Evolutionary conservation across 1,139 yeast genomes (phyloP), one percentile per base, ranked within the genome.

Genomic region (Geotrichum restrictum): DNA sequence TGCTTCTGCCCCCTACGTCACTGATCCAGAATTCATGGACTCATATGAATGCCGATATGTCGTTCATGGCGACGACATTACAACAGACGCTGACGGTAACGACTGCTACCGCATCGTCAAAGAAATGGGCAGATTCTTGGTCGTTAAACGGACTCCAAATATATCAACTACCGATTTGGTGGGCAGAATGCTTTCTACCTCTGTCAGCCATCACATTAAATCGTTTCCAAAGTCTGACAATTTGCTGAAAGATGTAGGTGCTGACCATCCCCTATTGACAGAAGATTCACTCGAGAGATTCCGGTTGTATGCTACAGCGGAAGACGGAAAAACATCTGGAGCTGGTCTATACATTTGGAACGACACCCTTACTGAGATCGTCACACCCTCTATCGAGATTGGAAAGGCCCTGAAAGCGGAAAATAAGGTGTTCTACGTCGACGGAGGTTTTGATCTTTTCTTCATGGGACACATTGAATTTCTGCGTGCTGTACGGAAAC

Each of bases 1-100:
- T 18, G 77, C 83, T 1, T 75, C 78, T 57, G 97, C 98, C 0
- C 98, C 98, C 1, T 93, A 93, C 64, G 98, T 91, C n/a, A 93
- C 98, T 0, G 88, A 85, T 60, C 94, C 96, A 0, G 73, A 71
- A 45, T 83, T 87, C 57, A 80, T 91, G 89, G 88, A 85, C 62
- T 61, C 74, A 37, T 80, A 80, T 64, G 82, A 80, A 7, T 93
- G 98, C 71, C 72, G 80, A 62, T 93, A 83, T 65, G 98, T 93
- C 18, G 96, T 93, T 11, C 98, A 93, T 67, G 98, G 98, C 4
- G 98, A 93, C 69, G 98, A 93, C 65, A 89, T 93, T 61, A 93
- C 98, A 29, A 86, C 96, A 1, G 98, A 93, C 69, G 96, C 96
- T 31, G 78, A 88, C 63, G 98, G 98, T 0, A 82, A 88, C 54